Percentiles rank a stretch among this genome's conserved stretches.
Conservation (phyloP, 1,284 basidiomycete species). For the Coniferiporia sulphurascens region DNA sequence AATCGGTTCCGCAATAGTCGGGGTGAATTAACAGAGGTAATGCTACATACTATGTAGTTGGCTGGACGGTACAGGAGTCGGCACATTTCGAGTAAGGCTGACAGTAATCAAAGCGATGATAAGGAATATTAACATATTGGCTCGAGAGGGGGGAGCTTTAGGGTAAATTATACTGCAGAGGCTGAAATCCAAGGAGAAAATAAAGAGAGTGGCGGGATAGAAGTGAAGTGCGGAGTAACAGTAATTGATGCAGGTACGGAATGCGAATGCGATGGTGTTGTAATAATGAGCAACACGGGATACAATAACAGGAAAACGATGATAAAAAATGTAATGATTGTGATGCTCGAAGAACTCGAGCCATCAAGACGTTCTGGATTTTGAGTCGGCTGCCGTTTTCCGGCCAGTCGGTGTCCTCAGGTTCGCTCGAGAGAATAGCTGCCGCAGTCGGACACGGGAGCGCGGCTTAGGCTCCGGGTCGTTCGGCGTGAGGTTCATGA, state of each 20-base stretch:
- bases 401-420: slow-evolving; percentile 3
- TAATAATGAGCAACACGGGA: neutral
- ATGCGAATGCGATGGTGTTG: neutral
- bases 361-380: neutral
- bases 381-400: neutral
- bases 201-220: neutral
- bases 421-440: slow-evolving; percentile 14
- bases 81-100: neutral
- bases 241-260: neutral
- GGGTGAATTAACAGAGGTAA: neutral
- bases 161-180: neutral
- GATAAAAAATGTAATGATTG: neutral
- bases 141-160: neutral
- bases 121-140: neutral
- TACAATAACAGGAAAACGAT: neutral
- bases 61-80: neutral
- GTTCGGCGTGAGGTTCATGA: slow-evolving; percentile 18
- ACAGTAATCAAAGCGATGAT: neutral
- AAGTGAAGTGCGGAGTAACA: neutral
- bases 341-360: neutral
- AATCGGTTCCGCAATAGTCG: too few species aligned
- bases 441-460: slow-evolving; percentile 7
- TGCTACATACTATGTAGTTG: neutral
- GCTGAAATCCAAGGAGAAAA: slow-evolving; percentile 1
- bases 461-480: slow-evolving; percentile 5